phyloP scores from a whole-genome alignment of 1,284 basidiomycete species.

The Porodaedalea pini region DNA sequence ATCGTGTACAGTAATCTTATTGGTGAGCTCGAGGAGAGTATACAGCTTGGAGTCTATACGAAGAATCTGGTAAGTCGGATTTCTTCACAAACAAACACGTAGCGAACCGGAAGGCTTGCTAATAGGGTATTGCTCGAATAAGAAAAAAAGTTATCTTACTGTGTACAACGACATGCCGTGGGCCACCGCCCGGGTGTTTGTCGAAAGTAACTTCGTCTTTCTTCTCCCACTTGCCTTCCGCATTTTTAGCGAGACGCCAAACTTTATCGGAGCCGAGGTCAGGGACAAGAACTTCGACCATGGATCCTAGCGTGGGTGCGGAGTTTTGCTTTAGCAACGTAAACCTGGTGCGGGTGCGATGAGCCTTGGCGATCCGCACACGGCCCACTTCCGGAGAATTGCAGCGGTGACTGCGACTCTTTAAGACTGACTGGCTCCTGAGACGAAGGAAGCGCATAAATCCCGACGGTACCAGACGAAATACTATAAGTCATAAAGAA shows the following conservation, averaged over 20 bases:
- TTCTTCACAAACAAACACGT: background rate
- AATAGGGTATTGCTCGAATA: no score
- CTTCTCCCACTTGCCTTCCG: slow-evolving; percentile 44
- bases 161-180: slow-evolving; percentile 60
- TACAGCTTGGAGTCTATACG: slow-evolving; percentile 53
- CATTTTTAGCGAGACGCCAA: slow-evolving; percentile 47
- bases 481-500: slow-evolving; percentile 11
- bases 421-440: background rate
- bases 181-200: slow-evolving; percentile 51
- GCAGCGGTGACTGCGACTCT: slow-evolving; percentile 27
- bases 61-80: slow-evolving; percentile 17
- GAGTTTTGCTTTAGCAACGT: slow-evolving; percentile 25
- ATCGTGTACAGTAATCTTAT: slow-evolving; percentile 49
- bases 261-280: slow-evolving; percentile 68
- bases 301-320: slow-evolving; percentile 24
- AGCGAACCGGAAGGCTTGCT: no score
- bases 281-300: slow-evolving; percentile 61
- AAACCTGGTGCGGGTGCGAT: slow-evolving; percentile 70
- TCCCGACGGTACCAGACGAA: slow-evolving; percentile 11
- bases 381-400: slow-evolving; percentile 53
- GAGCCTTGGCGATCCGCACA: slow-evolving; percentile 56
- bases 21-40: slow-evolving; percentile 62
- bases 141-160: slow-evolving; percentile 39
- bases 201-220: slow-evolving; percentile 42
- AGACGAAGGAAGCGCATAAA: slow-evolving; percentile 1